Evolutionary conservation across 495 filamentous ascomycete species (phyloP).

Genomic region (Aspergillus kassunensis): DNA sequence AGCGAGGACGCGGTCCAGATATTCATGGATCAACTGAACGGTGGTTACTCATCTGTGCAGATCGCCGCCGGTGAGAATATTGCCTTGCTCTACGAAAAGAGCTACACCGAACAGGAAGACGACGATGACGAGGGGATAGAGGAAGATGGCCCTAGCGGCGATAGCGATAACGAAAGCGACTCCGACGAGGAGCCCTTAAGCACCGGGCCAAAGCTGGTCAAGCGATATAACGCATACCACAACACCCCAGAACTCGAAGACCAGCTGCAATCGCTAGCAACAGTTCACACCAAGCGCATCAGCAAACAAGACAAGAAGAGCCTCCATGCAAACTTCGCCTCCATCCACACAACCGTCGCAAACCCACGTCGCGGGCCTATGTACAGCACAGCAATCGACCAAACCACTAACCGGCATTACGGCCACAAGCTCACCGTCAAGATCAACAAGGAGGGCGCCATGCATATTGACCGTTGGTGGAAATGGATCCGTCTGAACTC

Average conservation of each 20-base stretch:
- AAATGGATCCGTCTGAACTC: slow-evolving; percentile 74
- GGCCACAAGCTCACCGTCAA: slow-evolving; percentile 75
- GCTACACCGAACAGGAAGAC: slow-evolving; percentile 57
- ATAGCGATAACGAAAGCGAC: slow-evolving; percentile 46
- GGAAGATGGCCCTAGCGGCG: slow-evolving; percentile 57
- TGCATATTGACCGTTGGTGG: slow-evolving; percentile 89
- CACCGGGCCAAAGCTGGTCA: slow-evolving; percentile 58
- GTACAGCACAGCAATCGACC: slow-evolving; percentile 66
- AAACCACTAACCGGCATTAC: slow-evolving; percentile 68
- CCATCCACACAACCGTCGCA: slow-evolving; percentile 81
- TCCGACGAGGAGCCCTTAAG: slow-evolving; percentile 43
- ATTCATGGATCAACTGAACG: slow-evolving; percentile 86
- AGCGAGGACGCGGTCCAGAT: slow-evolving; percentile 75
- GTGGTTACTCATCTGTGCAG: slow-evolving; percentile 70
- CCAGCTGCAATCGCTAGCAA: slow-evolving; percentile 50
- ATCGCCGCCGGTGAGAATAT: slow-evolving; percentile 87
- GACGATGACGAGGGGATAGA: slow-evolving; percentile 62
- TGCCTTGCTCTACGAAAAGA: slow-evolving; percentile 83
- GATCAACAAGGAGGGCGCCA: slow-evolving; percentile 64
- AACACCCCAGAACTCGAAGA: slow-evolving; percentile 51
- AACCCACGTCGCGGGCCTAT: slow-evolving; percentile 68
- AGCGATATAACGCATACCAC: slow-evolving; percentile 54
- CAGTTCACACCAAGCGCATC: slow-evolving; percentile 63
- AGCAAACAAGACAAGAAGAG: slow-evolving; percentile 76
- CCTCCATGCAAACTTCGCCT: slow-evolving; percentile 72